These are phyloP conservation scores for Phytopythium mirpurense DNA, from an alignment of 352 stramenopile genomes.

Conservation along the genomic window DNA sequence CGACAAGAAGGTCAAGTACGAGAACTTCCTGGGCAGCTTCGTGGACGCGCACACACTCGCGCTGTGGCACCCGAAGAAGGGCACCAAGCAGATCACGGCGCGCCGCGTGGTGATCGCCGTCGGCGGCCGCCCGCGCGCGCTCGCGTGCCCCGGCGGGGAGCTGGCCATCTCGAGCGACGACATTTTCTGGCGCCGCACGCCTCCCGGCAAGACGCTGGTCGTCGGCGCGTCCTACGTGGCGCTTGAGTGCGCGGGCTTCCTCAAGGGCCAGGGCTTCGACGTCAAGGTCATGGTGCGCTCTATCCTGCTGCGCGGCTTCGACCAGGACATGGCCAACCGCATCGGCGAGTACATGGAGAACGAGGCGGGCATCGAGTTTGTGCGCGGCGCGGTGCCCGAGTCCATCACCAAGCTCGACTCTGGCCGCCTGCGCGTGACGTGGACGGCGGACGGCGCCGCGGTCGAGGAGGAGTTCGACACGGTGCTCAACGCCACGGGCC, in stretches of 20 bases:
- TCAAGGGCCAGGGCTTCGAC: constrained; percentile 94
- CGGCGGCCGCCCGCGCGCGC: constrained; percentile 87
- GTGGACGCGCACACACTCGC: constrained; percentile 92
- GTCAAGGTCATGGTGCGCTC: constrained; percentile 97
- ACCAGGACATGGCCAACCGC: constrained; percentile 94
- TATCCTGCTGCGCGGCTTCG: constrained; percentile 96
- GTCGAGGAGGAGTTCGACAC: constrained; percentile 94
- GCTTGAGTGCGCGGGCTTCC: constrained; percentile 97
- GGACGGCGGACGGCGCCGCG: constrained; percentile 50
- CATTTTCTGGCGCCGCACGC: constrained; percentile 79
- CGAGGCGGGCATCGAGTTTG: constrained; percentile 90
- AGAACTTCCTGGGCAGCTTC: constrained; percentile 92
- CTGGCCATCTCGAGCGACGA: constrained; percentile 91
- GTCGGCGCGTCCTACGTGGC: constrained; percentile 97
- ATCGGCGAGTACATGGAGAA: constrained; percentile 93
- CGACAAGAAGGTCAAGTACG: constrained; percentile 94
- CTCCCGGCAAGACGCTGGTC: constrained; percentile 95
- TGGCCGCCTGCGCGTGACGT: constrained; percentile 78
- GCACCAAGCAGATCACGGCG: constrained; percentile 88
- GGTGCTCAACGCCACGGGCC: constrained; percentile 93
- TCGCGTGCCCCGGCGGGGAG: constrained; percentile 90
- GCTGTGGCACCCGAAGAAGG: constrained; percentile 84
- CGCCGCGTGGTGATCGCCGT: constrained; percentile 94
- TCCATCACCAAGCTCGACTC: constrained; percentile 91
- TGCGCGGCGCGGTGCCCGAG: constrained; percentile 83